Evolutionary conservation across 2,329 filamentous ascomycete species (phyloP).

Genomic region (Calonectria naviculata): DNA sequence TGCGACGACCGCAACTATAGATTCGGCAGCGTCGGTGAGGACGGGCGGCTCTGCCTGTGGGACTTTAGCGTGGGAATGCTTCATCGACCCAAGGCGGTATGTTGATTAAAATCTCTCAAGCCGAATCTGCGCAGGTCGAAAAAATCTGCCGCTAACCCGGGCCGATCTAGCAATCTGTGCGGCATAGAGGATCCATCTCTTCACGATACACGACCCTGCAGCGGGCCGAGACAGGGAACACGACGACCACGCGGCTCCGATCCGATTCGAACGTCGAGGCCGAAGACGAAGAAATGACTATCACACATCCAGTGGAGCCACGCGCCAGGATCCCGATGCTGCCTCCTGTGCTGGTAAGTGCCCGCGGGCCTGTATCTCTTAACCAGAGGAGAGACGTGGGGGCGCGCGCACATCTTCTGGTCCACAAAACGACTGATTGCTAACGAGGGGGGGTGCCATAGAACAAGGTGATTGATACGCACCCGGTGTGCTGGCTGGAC

Average conservation of each 20-base stretch:
- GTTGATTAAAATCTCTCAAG: slow-evolving; percentile 48
- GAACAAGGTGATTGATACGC: slow-evolving; percentile 85
- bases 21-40: slow-evolving; percentile 95
- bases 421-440: slow-evolving; percentile 30
- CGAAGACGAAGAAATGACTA: slow-evolving; percentile 65
- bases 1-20: slow-evolving; percentile 96
- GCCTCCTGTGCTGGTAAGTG: slow-evolving; percentile 86
- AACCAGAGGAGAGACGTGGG: slow-evolving; percentile 1
- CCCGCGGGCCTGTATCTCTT: neutral
- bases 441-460: slow-evolving; percentile 45
- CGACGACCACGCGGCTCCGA: slow-evolving; percentile 68
- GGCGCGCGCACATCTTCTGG: neutral
- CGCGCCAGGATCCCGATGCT: slow-evolving; percentile 85
- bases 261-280: slow-evolving; percentile 76
- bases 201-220: slow-evolving; percentile 61
- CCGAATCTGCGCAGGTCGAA: neutral
- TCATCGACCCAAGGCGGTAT: slow-evolving; percentile 85
- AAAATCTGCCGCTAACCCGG: slow-evolving; percentile 25
- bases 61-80: slow-evolving; percentile 98
- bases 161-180: slow-evolving; percentile 34
- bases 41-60: slow-evolving; percentile 91
- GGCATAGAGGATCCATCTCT: slow-evolving; percentile 64
- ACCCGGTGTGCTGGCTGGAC: slow-evolving; percentile 90
- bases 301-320: slow-evolving; percentile 87
- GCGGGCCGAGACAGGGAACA: slow-evolving; percentile 72